Percentiles rank a stretch among this genome's conserved stretches.
Evolutionary conservation across 2,329 filamentous ascomycete genomes (phyloP).

Genomic region (Knufia petricola): DNA sequence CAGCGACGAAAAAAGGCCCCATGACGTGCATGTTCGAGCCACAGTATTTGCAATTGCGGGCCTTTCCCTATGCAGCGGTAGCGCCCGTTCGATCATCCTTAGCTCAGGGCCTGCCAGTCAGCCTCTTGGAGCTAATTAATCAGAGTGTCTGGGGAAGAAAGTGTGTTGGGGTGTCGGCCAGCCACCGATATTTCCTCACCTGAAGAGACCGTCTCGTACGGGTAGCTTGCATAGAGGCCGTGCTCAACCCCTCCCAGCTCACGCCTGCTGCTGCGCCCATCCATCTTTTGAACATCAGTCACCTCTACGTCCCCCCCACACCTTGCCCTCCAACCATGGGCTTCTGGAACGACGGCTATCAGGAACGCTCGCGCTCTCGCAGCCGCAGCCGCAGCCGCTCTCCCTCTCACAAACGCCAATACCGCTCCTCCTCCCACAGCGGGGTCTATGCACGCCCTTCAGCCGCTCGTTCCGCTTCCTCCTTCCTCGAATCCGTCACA

Average conservation of each 20-base stretch:
- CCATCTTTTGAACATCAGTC: too few species aligned
- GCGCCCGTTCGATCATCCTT: too few species aligned
- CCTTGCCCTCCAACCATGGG: conserved; percentile 15
- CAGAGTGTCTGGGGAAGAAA: neutral
- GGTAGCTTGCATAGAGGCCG: too few species aligned
- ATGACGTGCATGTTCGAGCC: too few species aligned
- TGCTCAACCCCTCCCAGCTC: too few species aligned
- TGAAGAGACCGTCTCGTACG: too few species aligned
- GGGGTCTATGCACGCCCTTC: conserved; percentile 24
- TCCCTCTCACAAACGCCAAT: conserved; percentile 1
- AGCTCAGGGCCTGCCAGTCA: neutral
- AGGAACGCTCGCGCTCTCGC: conserved; percentile 15
- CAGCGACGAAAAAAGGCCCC: too few species aligned
- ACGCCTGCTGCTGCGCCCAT: too few species aligned
- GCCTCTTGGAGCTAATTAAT: too few species aligned
- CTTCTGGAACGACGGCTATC: conserved; percentile 23
- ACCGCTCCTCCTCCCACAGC: neutral
- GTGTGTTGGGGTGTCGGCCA: neutral
- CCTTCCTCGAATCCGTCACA: conserved; percentile 21
- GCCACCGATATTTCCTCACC: conserved; percentile 1
- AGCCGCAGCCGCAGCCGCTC: conserved; percentile 3
- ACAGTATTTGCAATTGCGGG: neutral
- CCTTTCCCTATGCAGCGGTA: too few species aligned
- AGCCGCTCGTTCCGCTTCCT: conserved; percentile 30
- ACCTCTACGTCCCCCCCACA: neutral